Conservation (phyloP, 202 grass and related monocot species). For the Schoenoplectus triqueter region DNA sequence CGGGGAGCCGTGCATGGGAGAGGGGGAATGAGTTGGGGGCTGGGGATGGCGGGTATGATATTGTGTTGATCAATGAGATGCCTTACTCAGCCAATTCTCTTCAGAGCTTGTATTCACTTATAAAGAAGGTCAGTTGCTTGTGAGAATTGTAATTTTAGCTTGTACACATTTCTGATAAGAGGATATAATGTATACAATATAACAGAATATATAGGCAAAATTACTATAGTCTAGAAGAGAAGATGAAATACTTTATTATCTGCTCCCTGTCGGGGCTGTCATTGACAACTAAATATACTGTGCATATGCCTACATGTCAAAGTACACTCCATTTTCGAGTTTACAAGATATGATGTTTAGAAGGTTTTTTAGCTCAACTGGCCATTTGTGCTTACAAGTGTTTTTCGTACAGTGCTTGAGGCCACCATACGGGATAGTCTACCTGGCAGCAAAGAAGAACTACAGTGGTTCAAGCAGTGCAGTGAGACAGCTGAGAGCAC, state of each 20-base stretch:
- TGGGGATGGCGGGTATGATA: constrained; percentile 71
- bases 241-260: neutral
- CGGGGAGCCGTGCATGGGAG: constrained; percentile 80
- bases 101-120: constrained; percentile 56
- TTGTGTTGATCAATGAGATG: constrained; percentile 74
- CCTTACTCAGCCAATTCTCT: constrained; percentile 58
- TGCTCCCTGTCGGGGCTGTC: neutral
- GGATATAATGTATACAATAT: neutral
- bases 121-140: constrained; percentile 63
- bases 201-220: neutral
- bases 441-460: constrained; percentile 68
- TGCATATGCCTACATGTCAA: neutral
- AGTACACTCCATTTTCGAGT: neutral
- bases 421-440: constrained; percentile 76
- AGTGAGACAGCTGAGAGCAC: constrained; percentile 56
- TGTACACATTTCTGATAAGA: neutral
- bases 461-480: constrained; percentile 58
- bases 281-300: neutral
- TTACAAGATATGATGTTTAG: neutral
- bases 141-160: constrained; percentile 1
- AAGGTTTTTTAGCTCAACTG: neutral
- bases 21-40: constrained; percentile 55
- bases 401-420: constrained; percentile 59
- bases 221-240: neutral
- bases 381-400: neutral